Evolutionary conservation across 2,329 filamentous ascomycete species (phyloP).

Genomic region (Colletotrichum chrysophilum): DNA sequence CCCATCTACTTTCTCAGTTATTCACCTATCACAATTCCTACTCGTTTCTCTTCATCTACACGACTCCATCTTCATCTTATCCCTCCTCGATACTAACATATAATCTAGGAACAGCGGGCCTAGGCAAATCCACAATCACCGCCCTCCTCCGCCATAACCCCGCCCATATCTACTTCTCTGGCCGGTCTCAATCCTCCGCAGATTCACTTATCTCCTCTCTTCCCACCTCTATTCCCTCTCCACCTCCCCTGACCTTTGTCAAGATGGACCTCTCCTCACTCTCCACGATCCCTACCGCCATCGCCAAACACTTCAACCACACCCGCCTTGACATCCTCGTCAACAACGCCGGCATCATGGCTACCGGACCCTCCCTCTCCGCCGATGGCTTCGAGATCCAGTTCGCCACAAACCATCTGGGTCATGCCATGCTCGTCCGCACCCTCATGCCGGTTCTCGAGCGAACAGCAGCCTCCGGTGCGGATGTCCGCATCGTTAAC

Average conservation of each 20-base stretch:
- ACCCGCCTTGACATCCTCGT: conserved; percentile 45
- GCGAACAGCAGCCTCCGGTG: not conserved
- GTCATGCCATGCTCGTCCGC: conserved; percentile 26
- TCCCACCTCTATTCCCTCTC: not conserved
- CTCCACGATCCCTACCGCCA: conserved; percentile 38
- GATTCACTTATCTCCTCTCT: conserved; percentile 46
- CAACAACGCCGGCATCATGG: conserved; percentile 32
- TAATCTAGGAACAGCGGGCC: conserved; percentile 8
- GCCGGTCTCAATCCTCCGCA: conserved; percentile 48
- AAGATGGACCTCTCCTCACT: conserved; percentile 56
- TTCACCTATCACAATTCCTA: not conserved
- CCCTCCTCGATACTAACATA: not conserved
- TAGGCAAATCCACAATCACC: conserved; percentile 9
- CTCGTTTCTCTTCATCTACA: not conserved
- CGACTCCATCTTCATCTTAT: too few relatives aligned
- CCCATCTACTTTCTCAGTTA: fast-evolving
- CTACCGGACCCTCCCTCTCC: conserved; percentile 1
- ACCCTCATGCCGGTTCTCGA: conserved; percentile 25
- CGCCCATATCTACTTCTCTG: conserved; percentile 58
- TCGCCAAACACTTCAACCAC: conserved; percentile 21
- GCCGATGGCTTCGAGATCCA: conserved; percentile 29
- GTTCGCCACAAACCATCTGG: conserved; percentile 28
- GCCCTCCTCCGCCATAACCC: conserved; percentile 43
- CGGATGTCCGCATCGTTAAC: conserved; percentile 10
- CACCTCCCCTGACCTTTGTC: conserved; percentile 34